Base-by-base conservation (phyloP, 2,329 filamentous ascomycete species). In the Seiridium unicorne region DNA sequence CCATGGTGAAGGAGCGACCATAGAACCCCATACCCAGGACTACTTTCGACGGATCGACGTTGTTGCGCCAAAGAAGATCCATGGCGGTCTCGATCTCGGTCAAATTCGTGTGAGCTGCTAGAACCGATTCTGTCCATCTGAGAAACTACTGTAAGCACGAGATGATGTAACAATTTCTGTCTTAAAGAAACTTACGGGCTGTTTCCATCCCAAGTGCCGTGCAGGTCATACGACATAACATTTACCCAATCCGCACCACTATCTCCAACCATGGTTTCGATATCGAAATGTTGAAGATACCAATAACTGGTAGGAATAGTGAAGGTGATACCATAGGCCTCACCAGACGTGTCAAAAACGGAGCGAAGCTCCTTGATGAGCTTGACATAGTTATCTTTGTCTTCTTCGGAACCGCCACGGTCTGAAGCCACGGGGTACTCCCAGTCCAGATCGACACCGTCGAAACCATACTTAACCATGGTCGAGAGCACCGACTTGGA, bases 1-100 rank as follows among this genome's bases (percentile, higher is more conserved):
- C 59, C 3, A 67, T 62, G 31, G 57, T 35, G 42, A 70, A 69
- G 2, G 58, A 13, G 13, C 69, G 62, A 1, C 78, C 78, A 60
- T 82, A 81, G 60, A 78, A 81, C 1, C 70, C 76, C 5, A 76
- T 31, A 1, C 81, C 80, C 13, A 83, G 59, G 5, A 69, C 70
- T 4, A 84, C 65, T 56, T 80, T 77, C 0, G 59, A 44, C 0
- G 80, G 73, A 1, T 69, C 61, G 3, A 84, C 66, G 26, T 74
- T 66, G 44, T 72, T 75, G 3, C 77, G 70, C 78, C 80, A 82
- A 5, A 84, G 66, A 0, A 83, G 73, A 4, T 81, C 74, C 0
- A 80, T 53, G 0, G 70, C 70, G 1, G 64, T 38, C 7, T 76
- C 68, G 18, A 81, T 81, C 62, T 81, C 77, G 3, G 77, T 78